Evolutionary conservation across 2,329 filamentous ascomycete species (phyloP).

Genomic region (Ophiostoma perfectum): DNA sequence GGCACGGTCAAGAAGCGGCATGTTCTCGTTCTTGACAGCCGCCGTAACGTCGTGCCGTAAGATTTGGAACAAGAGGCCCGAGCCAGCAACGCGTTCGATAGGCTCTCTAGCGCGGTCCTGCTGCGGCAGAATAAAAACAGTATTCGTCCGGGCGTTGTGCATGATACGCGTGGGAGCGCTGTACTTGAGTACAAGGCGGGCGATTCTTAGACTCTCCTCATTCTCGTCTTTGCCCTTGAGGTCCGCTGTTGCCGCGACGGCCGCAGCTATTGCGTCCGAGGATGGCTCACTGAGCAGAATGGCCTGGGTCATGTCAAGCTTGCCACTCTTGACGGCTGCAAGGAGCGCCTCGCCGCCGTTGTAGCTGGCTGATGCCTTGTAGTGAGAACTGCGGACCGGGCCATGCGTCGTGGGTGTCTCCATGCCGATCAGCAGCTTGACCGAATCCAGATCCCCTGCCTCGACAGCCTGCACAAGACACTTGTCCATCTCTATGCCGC

Average conservation of each 20-base stretch:
- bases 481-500: not conserved
- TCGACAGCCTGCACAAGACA: not conserved
- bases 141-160: no score
- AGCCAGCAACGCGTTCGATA: no score
- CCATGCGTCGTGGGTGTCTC: not conserved
- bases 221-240: not conserved
- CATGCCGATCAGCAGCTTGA: not conserved
- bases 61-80: not conserved
- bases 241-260: not conserved
- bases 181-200: not conserved
- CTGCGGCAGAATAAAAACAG: no score
- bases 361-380: not conserved
- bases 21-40: not conserved
- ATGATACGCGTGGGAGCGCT: not conserved
- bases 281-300: not conserved
- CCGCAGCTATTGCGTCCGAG: not conserved
- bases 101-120: no score
- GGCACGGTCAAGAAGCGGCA: not conserved
- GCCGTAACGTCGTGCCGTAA: not conserved
- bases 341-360: not conserved
- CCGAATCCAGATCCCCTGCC: not conserved
- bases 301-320: not conserved
- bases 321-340: not conserved
- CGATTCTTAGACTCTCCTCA: not conserved
- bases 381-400: no score